Evolutionary conservation across 2,329 filamentous ascomycete genomes (phyloP).

Genomic region (Apiospora koreana): DNA sequence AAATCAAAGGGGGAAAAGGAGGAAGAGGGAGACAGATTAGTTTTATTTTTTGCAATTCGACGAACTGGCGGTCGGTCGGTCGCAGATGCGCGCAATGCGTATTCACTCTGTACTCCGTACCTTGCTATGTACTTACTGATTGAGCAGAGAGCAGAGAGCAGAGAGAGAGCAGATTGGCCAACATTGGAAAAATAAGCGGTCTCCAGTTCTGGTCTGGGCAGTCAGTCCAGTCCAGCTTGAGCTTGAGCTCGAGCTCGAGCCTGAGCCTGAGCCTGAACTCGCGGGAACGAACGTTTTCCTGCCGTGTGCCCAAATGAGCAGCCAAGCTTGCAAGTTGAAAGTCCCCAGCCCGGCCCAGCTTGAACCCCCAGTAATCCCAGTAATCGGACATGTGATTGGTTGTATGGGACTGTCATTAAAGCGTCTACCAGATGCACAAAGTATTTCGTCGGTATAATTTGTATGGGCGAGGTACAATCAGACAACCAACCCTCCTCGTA

Average conservation of each 20-base stretch:
- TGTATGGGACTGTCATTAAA: neutral
- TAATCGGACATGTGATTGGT: neutral
- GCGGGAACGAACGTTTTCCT: neutral
- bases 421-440: neutral
- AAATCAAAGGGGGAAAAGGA: constrained; percentile 3
- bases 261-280: too few relatives aligned
- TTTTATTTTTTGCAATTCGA: neutral
- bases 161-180: too few relatives aligned
- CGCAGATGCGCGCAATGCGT: neutral
- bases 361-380: neutral
- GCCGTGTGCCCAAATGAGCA: constrained; percentile 2
- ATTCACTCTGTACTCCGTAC: too few relatives aligned
- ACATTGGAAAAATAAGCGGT: constrained; percentile 3
- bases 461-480: neutral
- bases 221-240: too few relatives aligned
- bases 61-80: neutral
- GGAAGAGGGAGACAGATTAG: neutral
- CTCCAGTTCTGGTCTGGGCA: too few relatives aligned
- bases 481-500: too few relatives aligned
- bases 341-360: neutral
- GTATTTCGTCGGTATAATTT: neutral
- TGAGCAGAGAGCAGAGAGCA: too few relatives aligned
- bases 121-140: neutral
- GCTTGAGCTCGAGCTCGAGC: too few relatives aligned
- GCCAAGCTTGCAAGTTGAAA: neutral